phyloP scores from a whole-genome alignment of 345 rosid species.

The Microcos paniculata region DNA sequence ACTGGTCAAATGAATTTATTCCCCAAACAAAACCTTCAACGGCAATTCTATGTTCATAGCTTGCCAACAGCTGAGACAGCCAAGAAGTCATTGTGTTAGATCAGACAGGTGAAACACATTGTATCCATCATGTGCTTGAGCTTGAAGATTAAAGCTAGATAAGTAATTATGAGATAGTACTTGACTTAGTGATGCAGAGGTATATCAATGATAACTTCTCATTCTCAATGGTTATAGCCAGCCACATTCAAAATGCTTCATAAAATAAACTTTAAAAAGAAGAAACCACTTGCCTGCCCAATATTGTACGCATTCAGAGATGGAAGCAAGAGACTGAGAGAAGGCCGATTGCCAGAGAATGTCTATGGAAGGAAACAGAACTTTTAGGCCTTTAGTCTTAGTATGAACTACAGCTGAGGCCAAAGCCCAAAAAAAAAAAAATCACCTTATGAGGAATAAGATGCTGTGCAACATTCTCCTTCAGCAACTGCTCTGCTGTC shows the following conservation, averaged over 20 bases:
- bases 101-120: background rate
- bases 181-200: background rate
- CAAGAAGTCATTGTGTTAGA: slow-evolving; percentile 1
- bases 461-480: slow-evolving; percentile 67
- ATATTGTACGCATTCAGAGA: slow-evolving; percentile 69
- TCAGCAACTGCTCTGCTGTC: slow-evolving; percentile 84
- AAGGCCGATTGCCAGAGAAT: slow-evolving; percentile 88
- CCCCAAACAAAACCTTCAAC: slow-evolving; percentile 97
- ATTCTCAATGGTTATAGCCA: background rate
- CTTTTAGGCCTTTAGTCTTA: slow-evolving; percentile 7
- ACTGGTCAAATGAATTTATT: slow-evolving; percentile 96
- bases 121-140: background rate
- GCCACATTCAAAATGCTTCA: background rate
- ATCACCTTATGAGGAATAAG: slow-evolving; percentile 95
- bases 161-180: background rate
- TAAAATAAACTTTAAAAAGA: slow-evolving; percentile 1
- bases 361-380: slow-evolving; percentile 45
- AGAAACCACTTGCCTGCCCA: slow-evolving; percentile 65
- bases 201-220: background rate
- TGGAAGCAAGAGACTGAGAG: slow-evolving; percentile 88
- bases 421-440: slow-evolving; percentile 9
- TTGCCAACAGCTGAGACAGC: slow-evolving; percentile 68
- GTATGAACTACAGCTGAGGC: background rate
- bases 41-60: slow-evolving; percentile 93
- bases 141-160: background rate